These are phyloP conservation scores for Crithidia acanthocephali DNA, from an alignment of 208 protist genomes.

Conservation along the genomic window DNA sequence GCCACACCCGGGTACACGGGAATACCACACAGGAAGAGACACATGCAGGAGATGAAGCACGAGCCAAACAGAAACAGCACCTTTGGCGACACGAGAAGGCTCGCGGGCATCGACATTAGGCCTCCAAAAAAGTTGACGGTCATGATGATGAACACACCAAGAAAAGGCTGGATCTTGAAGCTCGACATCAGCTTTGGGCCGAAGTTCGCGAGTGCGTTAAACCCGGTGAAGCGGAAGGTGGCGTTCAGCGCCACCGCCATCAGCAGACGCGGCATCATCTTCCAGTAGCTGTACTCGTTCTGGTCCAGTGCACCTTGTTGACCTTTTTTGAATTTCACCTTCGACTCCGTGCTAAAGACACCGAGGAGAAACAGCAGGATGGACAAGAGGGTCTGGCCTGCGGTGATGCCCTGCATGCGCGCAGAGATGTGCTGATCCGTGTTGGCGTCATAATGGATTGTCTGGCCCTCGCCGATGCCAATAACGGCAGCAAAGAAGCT, in stretches of 20 bases:
- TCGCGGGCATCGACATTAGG: slow-evolving; percentile 44
- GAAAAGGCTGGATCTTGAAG: slow-evolving; percentile 40
- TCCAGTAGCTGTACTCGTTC: slow-evolving; percentile 19
- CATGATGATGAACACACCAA: slow-evolving; percentile 63
- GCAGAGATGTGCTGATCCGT: slow-evolving; percentile 33
- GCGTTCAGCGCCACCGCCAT: slow-evolving; percentile 40
- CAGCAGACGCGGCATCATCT: slow-evolving; percentile 40
- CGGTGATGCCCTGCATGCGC: slow-evolving; percentile 48
- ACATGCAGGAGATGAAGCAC: slow-evolving; percentile 38
- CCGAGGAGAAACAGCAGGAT: slow-evolving; percentile 32
- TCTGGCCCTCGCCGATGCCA: slow-evolving; percentile 23
- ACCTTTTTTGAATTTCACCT: slow-evolving; percentile 23
- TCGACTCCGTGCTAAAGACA: slow-evolving; percentile 11
- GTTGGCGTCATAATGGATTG: slow-evolving; percentile 30
- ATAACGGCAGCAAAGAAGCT: slow-evolving; percentile 52
- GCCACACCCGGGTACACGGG: slow-evolving; percentile 56
- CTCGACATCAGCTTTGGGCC: slow-evolving; percentile 51
- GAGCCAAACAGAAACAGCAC: slow-evolving; percentile 39
- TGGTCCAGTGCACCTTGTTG: not conserved
- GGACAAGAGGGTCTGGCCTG: slow-evolving; percentile 36
- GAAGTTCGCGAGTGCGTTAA: slow-evolving; percentile 73
- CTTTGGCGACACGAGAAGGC: slow-evolving; percentile 36
- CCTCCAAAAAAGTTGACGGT: slow-evolving; percentile 55
- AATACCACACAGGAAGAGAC: slow-evolving; percentile 54
- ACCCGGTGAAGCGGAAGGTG: slow-evolving; percentile 64